A percentile compares a stretch with the other conserved stretches of the same genome.
phyloP scores from a whole-genome alignment of 768 basidiomycete species.

The Cubamyces lactineus region DNA sequence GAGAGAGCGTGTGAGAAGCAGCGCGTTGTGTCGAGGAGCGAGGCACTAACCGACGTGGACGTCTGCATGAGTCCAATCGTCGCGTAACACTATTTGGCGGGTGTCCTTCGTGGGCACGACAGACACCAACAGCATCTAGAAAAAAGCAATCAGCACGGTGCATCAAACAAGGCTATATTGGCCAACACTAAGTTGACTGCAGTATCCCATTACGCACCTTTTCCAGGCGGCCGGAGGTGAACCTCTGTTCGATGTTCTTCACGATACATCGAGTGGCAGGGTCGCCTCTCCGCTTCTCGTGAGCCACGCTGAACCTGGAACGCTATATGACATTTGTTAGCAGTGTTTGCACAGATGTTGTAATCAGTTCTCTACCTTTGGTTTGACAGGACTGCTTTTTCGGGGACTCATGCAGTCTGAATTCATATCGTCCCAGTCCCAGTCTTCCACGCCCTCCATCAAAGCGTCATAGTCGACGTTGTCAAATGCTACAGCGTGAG shows the following conservation, averaged over 20 bases:
- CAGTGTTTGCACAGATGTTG: not conserved
- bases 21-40: not conserved
- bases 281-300: slow-evolving; percentile 29
- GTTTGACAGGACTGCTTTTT: slow-evolving; percentile 39
- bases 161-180: too few species aligned
- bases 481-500: not conserved
- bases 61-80: slow-evolving; percentile 77
- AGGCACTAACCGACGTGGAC: slow-evolving; percentile 56
- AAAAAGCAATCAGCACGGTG: not conserved
- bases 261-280: slow-evolving; percentile 62
- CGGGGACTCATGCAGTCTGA: slow-evolving; percentile 54
- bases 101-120: slow-evolving; percentile 42
- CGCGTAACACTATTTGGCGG: slow-evolving; percentile 61
- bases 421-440: slow-evolving; percentile 69
- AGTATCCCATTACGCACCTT: slow-evolving; percentile 41
- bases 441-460: slow-evolving; percentile 67
- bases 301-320: not conserved
- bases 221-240: slow-evolving; percentile 36
- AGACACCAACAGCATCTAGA: slow-evolving; percentile 55
- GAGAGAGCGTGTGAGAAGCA: not conserved
- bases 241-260: slow-evolving; percentile 45
- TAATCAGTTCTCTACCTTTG: not conserved
- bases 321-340: not conserved
- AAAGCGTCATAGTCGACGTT: slow-evolving; percentile 52
- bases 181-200: too few species aligned